Conservation (phyloP, 352 stramenopile species). For the Phytophthora macrochlamydospora region DNA sequence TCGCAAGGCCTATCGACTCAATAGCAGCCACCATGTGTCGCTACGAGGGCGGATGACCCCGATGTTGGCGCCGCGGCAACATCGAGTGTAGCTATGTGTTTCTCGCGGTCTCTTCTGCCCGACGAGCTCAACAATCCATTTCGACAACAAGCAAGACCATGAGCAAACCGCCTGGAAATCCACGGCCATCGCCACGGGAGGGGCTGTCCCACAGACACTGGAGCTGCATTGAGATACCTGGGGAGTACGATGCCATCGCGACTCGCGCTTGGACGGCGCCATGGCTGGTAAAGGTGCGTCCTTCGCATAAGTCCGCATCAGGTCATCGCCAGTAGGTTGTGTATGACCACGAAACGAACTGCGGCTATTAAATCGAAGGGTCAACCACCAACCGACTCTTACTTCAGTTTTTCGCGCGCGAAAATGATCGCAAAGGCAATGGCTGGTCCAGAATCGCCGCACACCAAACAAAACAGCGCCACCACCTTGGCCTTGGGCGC, state of each 20-base stretch:
- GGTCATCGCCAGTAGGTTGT: not conserved
- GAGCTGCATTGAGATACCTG: not conserved
- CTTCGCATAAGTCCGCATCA: not conserved
- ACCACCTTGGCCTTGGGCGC: too few species aligned
- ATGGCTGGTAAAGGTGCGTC: not conserved
- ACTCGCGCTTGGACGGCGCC: not conserved
- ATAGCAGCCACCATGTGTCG: constrained; percentile 1
- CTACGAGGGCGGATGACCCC: not conserved
- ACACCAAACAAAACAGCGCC: too few species aligned
- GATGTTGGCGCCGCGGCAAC: not conserved
- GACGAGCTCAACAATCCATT: not conserved
- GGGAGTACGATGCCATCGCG: too few species aligned
- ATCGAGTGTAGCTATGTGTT: constrained; percentile 1
- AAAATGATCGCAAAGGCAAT: not conserved
- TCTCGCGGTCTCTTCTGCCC: constrained; percentile 1
- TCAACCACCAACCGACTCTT: not conserved
- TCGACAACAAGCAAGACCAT: not conserved
- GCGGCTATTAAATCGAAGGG: too few species aligned
- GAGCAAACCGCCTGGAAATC: not conserved
- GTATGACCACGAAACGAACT: too few species aligned
- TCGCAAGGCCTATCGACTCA: not conserved
- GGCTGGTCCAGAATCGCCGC: too few species aligned
- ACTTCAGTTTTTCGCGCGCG: not conserved
- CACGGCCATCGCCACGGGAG: not conserved
- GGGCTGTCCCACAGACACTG: not conserved